Conservation (phyloP, 2,329 filamentous ascomycete species). For the Elsinoe perseae region DNA sequence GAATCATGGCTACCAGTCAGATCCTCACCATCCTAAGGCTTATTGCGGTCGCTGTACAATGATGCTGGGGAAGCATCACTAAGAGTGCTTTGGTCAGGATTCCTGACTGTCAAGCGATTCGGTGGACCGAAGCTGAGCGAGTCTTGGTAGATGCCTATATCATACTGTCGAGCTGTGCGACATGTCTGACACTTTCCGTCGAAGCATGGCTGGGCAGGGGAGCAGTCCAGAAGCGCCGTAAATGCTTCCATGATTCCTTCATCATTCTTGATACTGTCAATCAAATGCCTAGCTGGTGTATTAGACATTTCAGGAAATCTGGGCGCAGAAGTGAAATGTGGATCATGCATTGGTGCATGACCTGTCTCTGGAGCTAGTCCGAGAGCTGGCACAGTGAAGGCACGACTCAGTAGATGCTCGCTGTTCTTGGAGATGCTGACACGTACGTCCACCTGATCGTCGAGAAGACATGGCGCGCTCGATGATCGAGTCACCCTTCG, state of each 20-base stretch:
- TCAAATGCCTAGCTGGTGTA: background rate
- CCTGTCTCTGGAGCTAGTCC: background rate
- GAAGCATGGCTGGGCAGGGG: background rate
- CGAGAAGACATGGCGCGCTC: background rate
- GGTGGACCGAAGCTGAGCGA: background rate
- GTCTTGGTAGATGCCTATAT: background rate
- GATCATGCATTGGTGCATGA: background rate
- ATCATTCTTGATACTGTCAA: background rate
- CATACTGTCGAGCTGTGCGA: background rate
- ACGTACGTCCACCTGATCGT: background rate
- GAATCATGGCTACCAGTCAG: background rate
- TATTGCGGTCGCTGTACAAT: background rate
- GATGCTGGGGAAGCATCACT: background rate
- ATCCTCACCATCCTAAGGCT: background rate
- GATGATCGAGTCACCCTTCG: background rate
- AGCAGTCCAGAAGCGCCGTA: background rate
- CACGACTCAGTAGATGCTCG: background rate
- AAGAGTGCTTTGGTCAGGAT: background rate
- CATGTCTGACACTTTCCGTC: constrained; percentile 8
- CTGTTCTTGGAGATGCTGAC: background rate
- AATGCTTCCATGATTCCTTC: background rate
- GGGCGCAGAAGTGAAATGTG: too few relatives aligned
- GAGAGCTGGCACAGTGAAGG: background rate
- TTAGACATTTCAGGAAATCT: too few relatives aligned
- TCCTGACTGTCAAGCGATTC: background rate